Conservation (phyloP, 768 basidiomycete genomes). For the Termitomyces sp. region DNA sequence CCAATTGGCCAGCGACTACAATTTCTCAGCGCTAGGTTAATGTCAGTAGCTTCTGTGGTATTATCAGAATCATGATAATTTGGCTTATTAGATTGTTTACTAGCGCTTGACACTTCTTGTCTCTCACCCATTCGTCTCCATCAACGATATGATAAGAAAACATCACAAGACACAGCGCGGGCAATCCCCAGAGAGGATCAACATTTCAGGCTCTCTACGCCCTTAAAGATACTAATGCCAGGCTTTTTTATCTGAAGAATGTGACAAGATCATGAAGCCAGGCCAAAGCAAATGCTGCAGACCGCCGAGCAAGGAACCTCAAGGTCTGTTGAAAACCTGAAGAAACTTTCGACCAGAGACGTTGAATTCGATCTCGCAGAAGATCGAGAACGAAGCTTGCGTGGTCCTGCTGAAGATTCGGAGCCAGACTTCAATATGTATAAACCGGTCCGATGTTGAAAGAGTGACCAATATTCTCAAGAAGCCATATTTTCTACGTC, state of each 20-base stretch:
- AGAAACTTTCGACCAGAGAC: conserved; percentile 42
- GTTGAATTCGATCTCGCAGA: conserved; percentile 50
- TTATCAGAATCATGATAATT: not conserved
- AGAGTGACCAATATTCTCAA: conserved; percentile 50
- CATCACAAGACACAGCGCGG: not conserved
- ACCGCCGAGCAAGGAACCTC: conserved; percentile 43
- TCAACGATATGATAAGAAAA: not conserved
- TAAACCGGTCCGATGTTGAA: conserved; percentile 34
- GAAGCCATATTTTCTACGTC: conserved; percentile 43
- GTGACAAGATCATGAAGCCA: conserved; percentile 39
- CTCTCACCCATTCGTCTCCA: not conserved
- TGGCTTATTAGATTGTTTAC: too few relatives aligned
- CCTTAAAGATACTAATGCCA: conserved; percentile 15
- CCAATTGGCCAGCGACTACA: not conserved
- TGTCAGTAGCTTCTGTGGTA: not conserved
- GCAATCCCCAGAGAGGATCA: not conserved
- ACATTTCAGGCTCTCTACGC: not conserved
- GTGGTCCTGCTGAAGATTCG: conserved; percentile 24
- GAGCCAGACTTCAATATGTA: conserved; percentile 2
- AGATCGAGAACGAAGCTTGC: conserved; percentile 33
- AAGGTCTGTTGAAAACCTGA: conserved; percentile 36
- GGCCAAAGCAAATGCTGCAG: conserved; percentile 38
- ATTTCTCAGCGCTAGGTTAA: not conserved
- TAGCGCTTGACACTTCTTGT: not conserved
- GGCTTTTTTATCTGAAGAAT: conserved; percentile 39